Base-by-base conservation (phyloP, 768 basidiomycete genomes). In the Leccinum subtestaceum region DNA sequence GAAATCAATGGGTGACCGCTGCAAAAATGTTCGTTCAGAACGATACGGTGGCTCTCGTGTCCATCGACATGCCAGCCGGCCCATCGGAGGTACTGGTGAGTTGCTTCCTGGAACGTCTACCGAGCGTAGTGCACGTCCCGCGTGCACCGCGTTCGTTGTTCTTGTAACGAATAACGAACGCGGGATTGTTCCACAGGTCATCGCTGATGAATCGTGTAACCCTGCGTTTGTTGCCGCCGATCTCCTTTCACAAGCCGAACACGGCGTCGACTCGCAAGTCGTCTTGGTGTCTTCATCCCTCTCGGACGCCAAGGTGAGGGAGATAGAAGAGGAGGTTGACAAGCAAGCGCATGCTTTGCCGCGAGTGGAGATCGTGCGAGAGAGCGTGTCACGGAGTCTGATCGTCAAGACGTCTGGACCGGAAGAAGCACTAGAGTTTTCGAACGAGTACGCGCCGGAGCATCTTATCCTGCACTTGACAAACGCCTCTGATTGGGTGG, bases 1-100 rank as follows among this genome's bases (percentile, higher is more conserved):
- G 97, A 25, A 99, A 99, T 72, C 97, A 98, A 73, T 99, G 95
- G 94, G 97, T 99, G 23, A 99, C 96, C 2, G 97, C 97, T 2
- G 97, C 96, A 53, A 99, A 99, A 78, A 98, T 99, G 97, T 76
- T 96, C 55, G 96, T 99, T 25, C 95, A 98, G 72, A 99, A 98
- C 74, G 97, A 99, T 70, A 95, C 95, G 12, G 91, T 95, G 67
- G 96, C 97, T 9, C 74, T 95, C 61, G 95, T 98, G 7, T 91
- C 93, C 15, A 99, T 98, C 67, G 97, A 99, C 74, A 98, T 99
- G 93, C 97, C 97, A 52, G 97, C 97, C 34, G 97, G 97, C 7
- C 97, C 97, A 29, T 95, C 92, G 4, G 97, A 99, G 75, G 96
- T 99, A 23, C 79, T 99, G 67, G 97, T 97, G 68, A 73, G 72